Evolutionary conservation across 495 filamentous ascomycete species (phyloP).

Genomic region (Neurospora tetraspora): DNA sequence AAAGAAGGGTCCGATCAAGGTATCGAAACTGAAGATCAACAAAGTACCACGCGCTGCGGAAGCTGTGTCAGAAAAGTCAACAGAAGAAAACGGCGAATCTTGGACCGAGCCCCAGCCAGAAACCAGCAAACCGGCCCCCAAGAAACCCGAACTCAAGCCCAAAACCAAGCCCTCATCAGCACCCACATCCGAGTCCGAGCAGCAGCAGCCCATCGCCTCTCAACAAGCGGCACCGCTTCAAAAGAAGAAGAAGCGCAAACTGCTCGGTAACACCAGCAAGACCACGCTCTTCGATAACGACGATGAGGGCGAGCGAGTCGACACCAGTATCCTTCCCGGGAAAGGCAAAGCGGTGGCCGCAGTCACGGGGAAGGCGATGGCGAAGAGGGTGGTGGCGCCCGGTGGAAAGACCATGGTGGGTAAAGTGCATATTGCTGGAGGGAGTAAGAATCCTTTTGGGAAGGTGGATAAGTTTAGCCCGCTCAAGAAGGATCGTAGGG

Average conservation of each 20-base stretch:
- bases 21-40: not conserved
- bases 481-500: slow-evolving; percentile 67
- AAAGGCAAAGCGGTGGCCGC: not conserved
- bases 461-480: slow-evolving; percentile 57
- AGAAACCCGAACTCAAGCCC: not conserved
- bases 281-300: slow-evolving; percentile 61
- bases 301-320: slow-evolving; percentile 42
- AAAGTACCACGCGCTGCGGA: not conserved
- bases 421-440: slow-evolving; percentile 12
- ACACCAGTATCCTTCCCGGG: slow-evolving; percentile 25
- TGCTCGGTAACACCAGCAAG: slow-evolving; percentile 52
- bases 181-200: not conserved
- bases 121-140: slow-evolving; percentile 16
- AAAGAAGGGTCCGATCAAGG: not conserved
- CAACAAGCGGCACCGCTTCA: slow-evolving; percentile 21
- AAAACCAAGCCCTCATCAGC: not conserved
- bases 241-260: slow-evolving; percentile 68
- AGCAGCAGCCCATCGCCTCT: not conserved
- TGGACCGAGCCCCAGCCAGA: slow-evolving; percentile 8
- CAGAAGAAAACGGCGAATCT: slow-evolving; percentile 11
- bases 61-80: slow-evolving; percentile 3
- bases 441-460: slow-evolving; percentile 28
- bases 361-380: not conserved
- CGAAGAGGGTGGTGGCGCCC: slow-evolving; percentile 21
- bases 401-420: slow-evolving; percentile 11